Evolutionary conservation across 2,329 filamentous ascomycete species (phyloP).

Genomic region (Ophiostoma sp.): DNA sequence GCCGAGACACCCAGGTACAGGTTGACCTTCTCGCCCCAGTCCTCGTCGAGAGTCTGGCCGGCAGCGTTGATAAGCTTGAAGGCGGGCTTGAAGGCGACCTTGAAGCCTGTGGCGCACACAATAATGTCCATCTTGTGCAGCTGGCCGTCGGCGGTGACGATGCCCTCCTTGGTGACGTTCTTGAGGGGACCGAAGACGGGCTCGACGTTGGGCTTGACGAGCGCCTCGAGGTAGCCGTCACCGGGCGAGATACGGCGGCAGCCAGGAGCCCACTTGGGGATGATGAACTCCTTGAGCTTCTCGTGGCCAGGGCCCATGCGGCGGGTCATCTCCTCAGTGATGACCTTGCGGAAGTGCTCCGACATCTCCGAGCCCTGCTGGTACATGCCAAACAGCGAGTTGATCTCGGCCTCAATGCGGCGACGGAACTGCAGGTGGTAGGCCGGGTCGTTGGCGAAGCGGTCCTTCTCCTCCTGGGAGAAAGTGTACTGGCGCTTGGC

Average conservation of each 20-base stretch:
- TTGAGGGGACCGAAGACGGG: conserved; percentile 44
- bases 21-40: conserved; percentile 34
- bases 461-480: conserved; percentile 25
- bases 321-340: conserved; percentile 46
- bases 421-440: conserved; percentile 28
- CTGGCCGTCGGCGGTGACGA: conserved; percentile 35
- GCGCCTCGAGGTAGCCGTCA: conserved; percentile 46
- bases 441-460: conserved; percentile 25
- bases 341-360: conserved; percentile 42
- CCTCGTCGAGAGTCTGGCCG: conserved; percentile 28
- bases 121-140: conserved; percentile 35
- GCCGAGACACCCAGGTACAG: conserved; percentile 29
- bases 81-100: conserved; percentile 35
- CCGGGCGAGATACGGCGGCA: conserved; percentile 46
- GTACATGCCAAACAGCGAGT: conserved; percentile 29
- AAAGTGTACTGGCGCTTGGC: conserved; percentile 43
- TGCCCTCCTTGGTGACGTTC: conserved; percentile 39
- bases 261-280: conserved; percentile 49
- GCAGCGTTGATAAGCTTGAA: conserved; percentile 35
- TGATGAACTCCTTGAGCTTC: conserved; percentile 44
- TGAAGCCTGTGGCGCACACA: conserved; percentile 44
- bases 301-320: conserved; percentile 45
- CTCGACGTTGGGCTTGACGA: conserved; percentile 48
- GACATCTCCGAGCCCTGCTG: conserved; percentile 44
- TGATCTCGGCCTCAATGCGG: conserved; percentile 28